Percentiles rank a stretch among this genome's conserved stretches.
phyloP scores from a whole-genome alignment of 2,329 filamentous ascomycete species.

The Aspergillus clavatus region DNA sequence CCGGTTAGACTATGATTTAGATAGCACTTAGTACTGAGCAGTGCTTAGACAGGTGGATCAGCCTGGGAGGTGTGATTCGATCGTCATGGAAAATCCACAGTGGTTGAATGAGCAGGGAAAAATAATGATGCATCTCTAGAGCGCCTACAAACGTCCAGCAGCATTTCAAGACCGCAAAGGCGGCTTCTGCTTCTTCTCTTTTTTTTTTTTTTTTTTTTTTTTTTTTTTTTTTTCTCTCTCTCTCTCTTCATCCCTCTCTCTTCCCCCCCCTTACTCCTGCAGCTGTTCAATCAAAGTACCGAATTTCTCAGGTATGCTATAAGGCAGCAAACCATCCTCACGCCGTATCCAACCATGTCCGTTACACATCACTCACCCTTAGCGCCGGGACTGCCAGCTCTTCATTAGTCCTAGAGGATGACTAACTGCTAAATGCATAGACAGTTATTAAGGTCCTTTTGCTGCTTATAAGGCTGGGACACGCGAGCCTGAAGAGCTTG shows the following conservation, averaged over 20 bases:
- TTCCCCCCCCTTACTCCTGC: background rate
- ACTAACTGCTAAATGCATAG: background rate
- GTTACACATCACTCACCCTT: background rate
- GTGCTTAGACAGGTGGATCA: background rate
- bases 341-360: slow-evolving; percentile 4
- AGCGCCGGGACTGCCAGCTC: background rate
- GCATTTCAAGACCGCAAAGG: too few relatives aligned
- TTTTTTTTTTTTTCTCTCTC: too few relatives aligned
- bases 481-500: too few relatives aligned
- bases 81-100: background rate
- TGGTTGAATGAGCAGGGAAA: too few relatives aligned
- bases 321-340: slow-evolving; percentile 3
- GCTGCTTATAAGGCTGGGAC: too few relatives aligned
- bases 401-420: background rate
- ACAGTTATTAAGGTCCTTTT: background rate
- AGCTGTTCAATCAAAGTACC: background rate
- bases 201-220: too few relatives aligned
- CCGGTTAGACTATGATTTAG: background rate
- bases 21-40: too few relatives aligned
- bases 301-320: background rate
- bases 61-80: background rate
- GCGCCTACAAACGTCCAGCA: too few relatives aligned
- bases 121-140: too few relatives aligned
- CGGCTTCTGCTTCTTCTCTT: too few relatives aligned
- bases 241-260: too few relatives aligned